Conservation (phyloP, 305 asterid species). For the Ajuga reptans region DNA sequence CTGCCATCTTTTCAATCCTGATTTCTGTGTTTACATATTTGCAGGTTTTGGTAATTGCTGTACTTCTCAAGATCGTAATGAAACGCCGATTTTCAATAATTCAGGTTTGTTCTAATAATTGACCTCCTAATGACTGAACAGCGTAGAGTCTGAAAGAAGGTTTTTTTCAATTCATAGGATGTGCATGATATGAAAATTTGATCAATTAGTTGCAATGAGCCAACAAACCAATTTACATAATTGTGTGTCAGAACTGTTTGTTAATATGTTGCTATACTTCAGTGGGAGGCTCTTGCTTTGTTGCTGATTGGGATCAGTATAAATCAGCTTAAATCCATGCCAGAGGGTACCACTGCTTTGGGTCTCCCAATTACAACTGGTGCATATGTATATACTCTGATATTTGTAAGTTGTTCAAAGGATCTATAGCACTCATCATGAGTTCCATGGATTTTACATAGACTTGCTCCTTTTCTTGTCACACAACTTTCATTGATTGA, state of each 20-base stretch:
- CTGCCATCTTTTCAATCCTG: conserved; percentile 4
- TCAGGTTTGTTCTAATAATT: conserved; percentile 64
- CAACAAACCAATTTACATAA: conserved; percentile 6
- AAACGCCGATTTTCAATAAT: conserved; percentile 79
- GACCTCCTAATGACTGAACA: background rate
- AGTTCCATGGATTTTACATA: conserved; percentile 12
- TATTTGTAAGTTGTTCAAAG: conserved; percentile 68
- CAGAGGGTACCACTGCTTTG: conserved; percentile 75
- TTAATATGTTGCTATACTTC: conserved; percentile 25
- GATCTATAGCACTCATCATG: conserved; percentile 17
- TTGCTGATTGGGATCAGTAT: conserved; percentile 87
- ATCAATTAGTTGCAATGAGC: conserved; percentile 7
- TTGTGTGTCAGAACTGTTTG: conserved; percentile 6
- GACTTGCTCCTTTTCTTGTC: conserved; percentile 2
- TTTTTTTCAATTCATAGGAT: background rate
- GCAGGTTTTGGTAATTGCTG: conserved; percentile 94
- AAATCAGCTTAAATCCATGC: conserved; percentile 76
- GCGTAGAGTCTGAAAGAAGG: background rate
- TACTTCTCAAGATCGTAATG: conserved; percentile 78
- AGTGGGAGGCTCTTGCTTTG: conserved; percentile 98
- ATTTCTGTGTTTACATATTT: conserved; percentile 8
- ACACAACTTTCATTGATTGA: background rate
- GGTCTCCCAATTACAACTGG: conserved; percentile 73
- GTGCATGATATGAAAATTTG: conserved; percentile 6
- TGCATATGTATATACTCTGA: conserved; percentile 71